phyloP scores from a whole-genome alignment of 2,329 filamentous ascomycete genomes.

The Talaromyces sp. region DNA sequence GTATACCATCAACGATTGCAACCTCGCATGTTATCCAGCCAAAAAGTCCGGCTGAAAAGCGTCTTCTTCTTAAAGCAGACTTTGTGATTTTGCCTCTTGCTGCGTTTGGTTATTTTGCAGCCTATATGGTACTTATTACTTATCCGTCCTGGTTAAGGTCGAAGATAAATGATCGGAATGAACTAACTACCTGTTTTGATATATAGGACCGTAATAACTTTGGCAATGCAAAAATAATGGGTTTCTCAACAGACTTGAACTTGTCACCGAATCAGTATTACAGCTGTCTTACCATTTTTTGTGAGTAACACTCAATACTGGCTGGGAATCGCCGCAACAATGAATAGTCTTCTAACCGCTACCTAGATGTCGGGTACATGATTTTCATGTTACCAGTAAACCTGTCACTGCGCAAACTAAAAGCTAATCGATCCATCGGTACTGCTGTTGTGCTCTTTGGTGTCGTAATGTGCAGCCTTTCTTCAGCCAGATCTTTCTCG shows the following conservation, averaged over 20 bases:
- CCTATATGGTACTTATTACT: neutral
- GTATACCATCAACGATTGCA: neutral
- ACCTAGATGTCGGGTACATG: neutral
- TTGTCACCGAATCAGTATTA: neutral
- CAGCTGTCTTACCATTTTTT: neutral
- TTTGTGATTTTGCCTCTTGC: neutral
- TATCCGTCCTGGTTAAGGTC: neutral
- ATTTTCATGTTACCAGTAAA: neutral
- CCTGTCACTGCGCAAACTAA: neutral
- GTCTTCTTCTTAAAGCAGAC: neutral
- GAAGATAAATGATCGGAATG: neutral
- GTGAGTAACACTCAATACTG: neutral
- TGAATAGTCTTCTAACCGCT: neutral
- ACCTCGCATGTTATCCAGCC: neutral
- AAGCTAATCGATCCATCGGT: neutral
- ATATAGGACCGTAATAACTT: neutral
- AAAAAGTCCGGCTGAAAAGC: neutral
- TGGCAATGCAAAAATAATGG: neutral
- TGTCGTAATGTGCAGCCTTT: neutral
- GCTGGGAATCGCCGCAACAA: neutral
- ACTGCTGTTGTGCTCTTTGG: neutral
- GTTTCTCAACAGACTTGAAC: neutral
- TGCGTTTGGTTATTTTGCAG: constrained; percentile 1
- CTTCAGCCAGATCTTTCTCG: neutral
- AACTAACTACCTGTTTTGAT: neutral